These are phyloP conservation scores for Leccinum pachyderme DNA, from an alignment of 1,284 basidiomycete species.

Conservation along the genomic window DNA sequence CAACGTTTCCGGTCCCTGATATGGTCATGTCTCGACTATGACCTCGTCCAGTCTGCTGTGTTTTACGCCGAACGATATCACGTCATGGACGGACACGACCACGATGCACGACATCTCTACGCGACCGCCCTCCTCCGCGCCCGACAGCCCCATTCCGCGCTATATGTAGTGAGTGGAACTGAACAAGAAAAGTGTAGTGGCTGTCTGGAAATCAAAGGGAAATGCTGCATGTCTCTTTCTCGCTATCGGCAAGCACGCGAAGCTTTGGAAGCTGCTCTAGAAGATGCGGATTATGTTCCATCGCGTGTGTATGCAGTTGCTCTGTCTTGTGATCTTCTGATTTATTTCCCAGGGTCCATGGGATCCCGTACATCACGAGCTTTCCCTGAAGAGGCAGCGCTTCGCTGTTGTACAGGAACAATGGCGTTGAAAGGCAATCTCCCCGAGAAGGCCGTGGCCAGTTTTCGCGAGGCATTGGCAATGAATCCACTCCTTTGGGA, in stretches of 20 bases:
- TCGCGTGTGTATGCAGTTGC: conserved; percentile 46
- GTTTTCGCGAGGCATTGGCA: conserved; percentile 71
- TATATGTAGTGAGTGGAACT: conserved; percentile 64
- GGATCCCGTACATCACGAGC: conserved; percentile 47
- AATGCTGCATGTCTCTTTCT: conserved; percentile 71
- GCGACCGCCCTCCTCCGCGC: conserved; percentile 73
- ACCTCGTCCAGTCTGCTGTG: conserved; percentile 70
- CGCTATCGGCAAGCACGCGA: conserved; percentile 71
- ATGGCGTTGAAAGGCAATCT: conserved; percentile 76
- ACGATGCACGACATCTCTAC: conserved; percentile 84
- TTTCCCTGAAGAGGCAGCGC: conserved; percentile 63
- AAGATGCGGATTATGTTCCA: conserved; percentile 48
- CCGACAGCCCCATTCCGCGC: conserved; percentile 75
- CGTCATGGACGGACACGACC: conserved; percentile 62
- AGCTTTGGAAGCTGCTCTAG: conserved; percentile 61
- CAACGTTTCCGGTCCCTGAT: conserved; percentile 68
- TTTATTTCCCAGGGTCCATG: conserved; percentile 45
- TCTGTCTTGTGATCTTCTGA: conserved; percentile 15
- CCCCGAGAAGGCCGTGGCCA: conserved; percentile 64
- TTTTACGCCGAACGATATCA: conserved; percentile 83
- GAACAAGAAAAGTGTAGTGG: conserved; percentile 62
- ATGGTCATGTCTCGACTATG: conserved; percentile 77
- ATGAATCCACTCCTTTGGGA: conserved; percentile 89
- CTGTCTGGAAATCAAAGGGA: conserved; percentile 77
- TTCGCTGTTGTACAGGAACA: conserved; percentile 68